Evolutionary conservation across 257 asterid genomes (phyloP), one percentile per base, ranked within the genome.

Genomic region (Lantana camara): DNA sequence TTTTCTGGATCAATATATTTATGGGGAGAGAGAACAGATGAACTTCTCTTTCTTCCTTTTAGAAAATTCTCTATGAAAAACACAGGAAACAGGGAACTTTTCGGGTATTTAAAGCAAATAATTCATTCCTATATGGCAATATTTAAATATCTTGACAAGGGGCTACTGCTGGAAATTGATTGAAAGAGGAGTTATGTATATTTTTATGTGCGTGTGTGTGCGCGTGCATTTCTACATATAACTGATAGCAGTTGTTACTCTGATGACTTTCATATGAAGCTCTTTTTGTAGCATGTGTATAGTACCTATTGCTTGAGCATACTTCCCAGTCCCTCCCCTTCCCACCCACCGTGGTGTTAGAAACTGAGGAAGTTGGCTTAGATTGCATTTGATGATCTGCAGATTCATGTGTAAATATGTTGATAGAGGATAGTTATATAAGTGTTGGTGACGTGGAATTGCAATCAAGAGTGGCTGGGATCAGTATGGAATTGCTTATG

Each of bases 381-480:
- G 47, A n/a, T n/a, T n/a, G n/a, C n/a, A n/a, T n/a, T n/a, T n/a
- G n/a, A n/a, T n/a, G n/a, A n/a, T n/a, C n/a, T 71, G 74, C 91
- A 91, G 98, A 91, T 80, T 91, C 98, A 52, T 91, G 98, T 53
- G 76, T 74, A 74, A 66, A 84, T 51, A 78, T 91, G 87, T 75
- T 86, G 81, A 91, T 91, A 64, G 96, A 91, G 67, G 75, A 91
- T 75, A 11, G 91, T 78, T 91, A 91, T 75, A 82, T 88, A 38
- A 91, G 98, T 50, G 96, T 88, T 10, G 98, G 98, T 8, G 97
- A 84, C 49, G 96, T 66, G 98, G 89, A 58, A 83, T 91, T 69
- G 98, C 98, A 53, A 91, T 91, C 70, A 91, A 91, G 79, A 91
- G 98, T 57, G 98, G 98, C 63, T 91, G 98, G 96, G 98, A 91